phyloP scores from a whole-genome alignment of 345 rosid genomes.

The Diplotaxis tenuifolia region DNA sequence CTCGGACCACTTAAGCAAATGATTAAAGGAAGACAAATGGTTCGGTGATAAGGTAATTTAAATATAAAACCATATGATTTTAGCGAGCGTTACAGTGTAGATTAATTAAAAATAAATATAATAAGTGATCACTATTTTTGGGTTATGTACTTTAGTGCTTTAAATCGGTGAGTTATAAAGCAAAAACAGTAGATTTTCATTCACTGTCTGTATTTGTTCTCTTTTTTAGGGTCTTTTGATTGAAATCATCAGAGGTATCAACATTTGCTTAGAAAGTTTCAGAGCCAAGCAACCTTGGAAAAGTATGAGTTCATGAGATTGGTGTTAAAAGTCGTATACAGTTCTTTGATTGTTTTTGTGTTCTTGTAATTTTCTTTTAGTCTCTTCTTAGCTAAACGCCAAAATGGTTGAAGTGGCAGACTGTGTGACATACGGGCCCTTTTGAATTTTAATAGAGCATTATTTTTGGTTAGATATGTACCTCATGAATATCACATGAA shows the following conservation, averaged over 20 bases:
- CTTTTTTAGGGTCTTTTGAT: neutral
- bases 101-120: no score
- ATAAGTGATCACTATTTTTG: neutral
- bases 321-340: neutral
- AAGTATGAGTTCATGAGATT: neutral
- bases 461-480: no score
- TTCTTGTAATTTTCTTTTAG: no score
- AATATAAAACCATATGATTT: neutral
- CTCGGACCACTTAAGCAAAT: neutral
- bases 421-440: no score
- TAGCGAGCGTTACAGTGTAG: neutral
- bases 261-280: neutral
- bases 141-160: neutral
- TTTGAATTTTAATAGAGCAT: no score
- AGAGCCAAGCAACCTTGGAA: neutral
- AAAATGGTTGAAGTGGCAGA: no score
- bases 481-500: no score
- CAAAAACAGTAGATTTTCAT: neutral
- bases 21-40: neutral
- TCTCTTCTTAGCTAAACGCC: no score
- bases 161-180: neutral
- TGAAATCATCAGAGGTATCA: neutral
- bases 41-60: neutral
- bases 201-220: neutral
- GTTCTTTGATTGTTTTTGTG: no score